phyloP scores from a whole-genome alignment of 176 grass and related monocot species.

The Eragrostis nindensis region DNA sequence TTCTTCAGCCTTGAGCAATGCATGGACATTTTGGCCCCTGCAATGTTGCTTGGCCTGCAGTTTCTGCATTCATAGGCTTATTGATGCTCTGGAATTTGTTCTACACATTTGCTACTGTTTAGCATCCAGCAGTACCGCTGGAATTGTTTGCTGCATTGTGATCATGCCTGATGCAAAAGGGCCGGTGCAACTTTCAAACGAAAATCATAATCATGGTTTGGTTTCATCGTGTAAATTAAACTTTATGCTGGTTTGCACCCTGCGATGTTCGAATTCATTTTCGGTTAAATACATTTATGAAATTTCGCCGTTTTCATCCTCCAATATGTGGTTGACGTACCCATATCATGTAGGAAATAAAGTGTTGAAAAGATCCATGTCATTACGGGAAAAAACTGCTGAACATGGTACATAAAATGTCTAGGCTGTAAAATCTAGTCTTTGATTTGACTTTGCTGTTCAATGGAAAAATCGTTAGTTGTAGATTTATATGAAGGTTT shows the following conservation, averaged over 20 bases:
- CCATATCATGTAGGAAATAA: background rate
- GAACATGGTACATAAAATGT: background rate
- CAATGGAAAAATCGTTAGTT: background rate
- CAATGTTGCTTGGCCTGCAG: background rate
- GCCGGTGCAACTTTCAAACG: too few relatives aligned
- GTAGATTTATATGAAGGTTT: conserved; percentile 2
- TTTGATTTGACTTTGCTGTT: background rate
- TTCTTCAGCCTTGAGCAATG: background rate
- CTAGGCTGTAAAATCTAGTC: background rate
- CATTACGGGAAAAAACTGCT: background rate
- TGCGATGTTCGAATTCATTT: background rate
- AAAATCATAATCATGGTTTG: background rate
- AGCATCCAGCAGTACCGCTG: background rate
- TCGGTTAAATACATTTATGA: background rate
- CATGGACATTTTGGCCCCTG: background rate
- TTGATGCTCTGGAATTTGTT: background rate
- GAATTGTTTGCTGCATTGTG: background rate
- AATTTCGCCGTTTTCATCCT: background rate
- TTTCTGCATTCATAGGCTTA: background rate
- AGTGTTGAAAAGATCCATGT: background rate
- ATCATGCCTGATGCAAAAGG: too few relatives aligned
- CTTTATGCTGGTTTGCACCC: background rate
- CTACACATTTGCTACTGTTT: background rate
- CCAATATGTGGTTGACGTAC: background rate
- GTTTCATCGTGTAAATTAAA: background rate